Percentiles rank a stretch among this genome's conserved stretches.
phyloP scores from a whole-genome alignment of 2,329 filamentous ascomycete genomes.

The Penicillium sp. region DNA sequence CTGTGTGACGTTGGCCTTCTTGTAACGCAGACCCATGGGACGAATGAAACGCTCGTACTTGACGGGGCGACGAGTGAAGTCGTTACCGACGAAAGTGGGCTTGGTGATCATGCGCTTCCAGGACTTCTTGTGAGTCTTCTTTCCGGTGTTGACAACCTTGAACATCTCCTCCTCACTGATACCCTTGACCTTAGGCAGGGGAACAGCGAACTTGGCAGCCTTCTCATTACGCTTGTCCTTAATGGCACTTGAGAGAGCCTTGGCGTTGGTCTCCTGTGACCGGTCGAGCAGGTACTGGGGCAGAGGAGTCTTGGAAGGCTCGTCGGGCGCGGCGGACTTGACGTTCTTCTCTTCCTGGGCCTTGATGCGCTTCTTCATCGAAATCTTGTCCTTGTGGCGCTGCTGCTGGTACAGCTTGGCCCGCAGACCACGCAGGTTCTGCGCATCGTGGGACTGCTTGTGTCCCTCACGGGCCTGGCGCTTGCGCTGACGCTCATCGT shows the following conservation, averaged over 20 bases:
- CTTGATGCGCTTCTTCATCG: constrained; percentile 93
- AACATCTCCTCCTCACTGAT: constrained; percentile 98
- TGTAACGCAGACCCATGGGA: constrained; percentile 77
- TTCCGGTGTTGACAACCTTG: constrained; percentile 92
- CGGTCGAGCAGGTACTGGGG: constrained; percentile 94
- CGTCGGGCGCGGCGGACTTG: constrained; percentile 76
- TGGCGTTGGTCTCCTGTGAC: constrained; percentile 65
- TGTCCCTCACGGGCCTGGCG: constrained; percentile 84
- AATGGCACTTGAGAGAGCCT: constrained; percentile 80
- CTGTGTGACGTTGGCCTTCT: constrained; percentile 70
- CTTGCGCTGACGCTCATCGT: constrained; percentile 89
- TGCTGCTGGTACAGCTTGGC: constrained; percentile 94
- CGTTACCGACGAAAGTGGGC: constrained; percentile 85
- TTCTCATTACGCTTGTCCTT: constrained; percentile 96
- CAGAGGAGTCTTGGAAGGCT: constrained; percentile 75
- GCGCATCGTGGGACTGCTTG: constrained; percentile 83
- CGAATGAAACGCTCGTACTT: constrained; percentile 73
- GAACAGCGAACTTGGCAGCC: constrained; percentile 89
- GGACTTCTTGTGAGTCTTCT: constrained; percentile 86
- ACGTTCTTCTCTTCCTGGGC: constrained; percentile 95
- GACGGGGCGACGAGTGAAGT: constrained; percentile 86
- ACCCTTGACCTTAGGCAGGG: constrained; percentile 88
- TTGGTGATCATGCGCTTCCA: constrained; percentile 70
- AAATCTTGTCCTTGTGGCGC: constrained; percentile 95
- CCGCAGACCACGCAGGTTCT: constrained; percentile 86